Percentiles rank a stretch among this genome's conserved stretches.
Evolutionary conservation across 73 alveolate genomes (phyloP).

Genomic region (Paramecium sonneborni): DNA sequence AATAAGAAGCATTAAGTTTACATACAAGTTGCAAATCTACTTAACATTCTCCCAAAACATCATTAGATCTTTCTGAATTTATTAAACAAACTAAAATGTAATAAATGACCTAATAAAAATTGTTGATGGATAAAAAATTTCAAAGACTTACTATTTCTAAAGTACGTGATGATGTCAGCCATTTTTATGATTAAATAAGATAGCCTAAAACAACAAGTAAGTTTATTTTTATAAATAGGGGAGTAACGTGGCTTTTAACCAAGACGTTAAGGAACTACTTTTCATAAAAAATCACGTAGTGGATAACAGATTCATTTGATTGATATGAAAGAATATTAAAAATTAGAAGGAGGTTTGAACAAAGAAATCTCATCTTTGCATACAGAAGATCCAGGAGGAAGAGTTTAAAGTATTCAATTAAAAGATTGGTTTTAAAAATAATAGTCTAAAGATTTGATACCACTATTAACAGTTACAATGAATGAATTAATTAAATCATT

Average conservation of each 20-base stretch:
- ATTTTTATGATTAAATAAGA: slow-evolving; percentile 11
- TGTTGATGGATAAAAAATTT: slow-evolving; percentile 13
- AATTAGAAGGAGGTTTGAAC: neutral
- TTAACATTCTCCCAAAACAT: neutral
- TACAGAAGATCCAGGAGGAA: neutral
- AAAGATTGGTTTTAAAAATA: slow-evolving; percentile 30
- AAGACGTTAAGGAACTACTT: slow-evolving; percentile 26
- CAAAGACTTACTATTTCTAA: neutral
- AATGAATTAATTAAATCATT: neutral
- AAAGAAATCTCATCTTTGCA: neutral
- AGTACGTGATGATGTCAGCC: slow-evolving; percentile 48
- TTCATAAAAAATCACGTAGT: neutral
- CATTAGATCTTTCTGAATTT: neutral
- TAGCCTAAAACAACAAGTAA: neutral
- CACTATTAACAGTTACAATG: neutral
- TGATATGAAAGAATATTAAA: neutral
- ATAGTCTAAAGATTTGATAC: neutral
- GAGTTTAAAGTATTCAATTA: slow-evolving; percentile 19
- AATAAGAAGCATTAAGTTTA: slow-evolving; percentile 3
- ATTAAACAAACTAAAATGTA: slow-evolving; percentile 1
- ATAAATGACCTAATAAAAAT: neutral
- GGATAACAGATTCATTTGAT: neutral
- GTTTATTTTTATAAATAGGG: neutral
- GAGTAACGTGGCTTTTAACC: neutral
- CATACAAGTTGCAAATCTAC: slow-evolving; percentile 18